Evolutionary conservation across 306 rosid species (phyloP).

Genomic region (Quercus dentata): DNA sequence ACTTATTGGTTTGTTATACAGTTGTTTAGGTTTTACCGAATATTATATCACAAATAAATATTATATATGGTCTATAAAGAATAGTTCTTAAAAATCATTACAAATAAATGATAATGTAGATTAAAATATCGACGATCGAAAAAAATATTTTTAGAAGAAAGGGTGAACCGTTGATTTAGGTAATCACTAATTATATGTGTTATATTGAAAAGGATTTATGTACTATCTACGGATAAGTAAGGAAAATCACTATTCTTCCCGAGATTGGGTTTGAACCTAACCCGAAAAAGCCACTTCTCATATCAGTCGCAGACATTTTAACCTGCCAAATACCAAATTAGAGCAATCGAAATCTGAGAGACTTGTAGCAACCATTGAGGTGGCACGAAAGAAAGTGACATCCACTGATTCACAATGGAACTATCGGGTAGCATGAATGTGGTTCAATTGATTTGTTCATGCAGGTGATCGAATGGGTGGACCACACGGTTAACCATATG

Average conservation of each 20-base stretch:
- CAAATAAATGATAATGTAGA: background rate
- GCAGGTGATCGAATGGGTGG: constrained; percentile 18
- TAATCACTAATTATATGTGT: background rate
- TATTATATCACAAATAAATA: too few species aligned
- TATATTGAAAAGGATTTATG: constrained; percentile 4
- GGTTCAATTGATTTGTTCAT: constrained; percentile 19
- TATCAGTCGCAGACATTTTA: background rate
- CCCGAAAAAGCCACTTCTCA: constrained; percentile 6
- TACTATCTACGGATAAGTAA: constrained; percentile 18
- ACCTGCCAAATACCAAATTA: background rate
- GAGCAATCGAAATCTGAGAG: background rate
- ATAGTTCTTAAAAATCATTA: too few species aligned
- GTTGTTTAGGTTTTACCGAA: too few species aligned
- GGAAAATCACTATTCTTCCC: background rate
- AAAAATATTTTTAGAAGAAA: background rate
- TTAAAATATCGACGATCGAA: background rate
- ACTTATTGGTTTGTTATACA: too few species aligned
- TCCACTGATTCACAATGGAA: constrained; percentile 14
- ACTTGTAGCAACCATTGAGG: background rate
- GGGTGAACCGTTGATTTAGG: background rate
- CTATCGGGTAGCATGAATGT: background rate
- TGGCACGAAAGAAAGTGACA: constrained; percentile 28
- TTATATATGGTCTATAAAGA: too few species aligned
- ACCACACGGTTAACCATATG: constrained; percentile 13
- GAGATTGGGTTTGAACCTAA: constrained; percentile 43